Percentiles rank a stretch among this genome's conserved stretches.
phyloP scores from a whole-genome alignment of 1,284 basidiomycete genomes.

The Ustilago tritici region DNA sequence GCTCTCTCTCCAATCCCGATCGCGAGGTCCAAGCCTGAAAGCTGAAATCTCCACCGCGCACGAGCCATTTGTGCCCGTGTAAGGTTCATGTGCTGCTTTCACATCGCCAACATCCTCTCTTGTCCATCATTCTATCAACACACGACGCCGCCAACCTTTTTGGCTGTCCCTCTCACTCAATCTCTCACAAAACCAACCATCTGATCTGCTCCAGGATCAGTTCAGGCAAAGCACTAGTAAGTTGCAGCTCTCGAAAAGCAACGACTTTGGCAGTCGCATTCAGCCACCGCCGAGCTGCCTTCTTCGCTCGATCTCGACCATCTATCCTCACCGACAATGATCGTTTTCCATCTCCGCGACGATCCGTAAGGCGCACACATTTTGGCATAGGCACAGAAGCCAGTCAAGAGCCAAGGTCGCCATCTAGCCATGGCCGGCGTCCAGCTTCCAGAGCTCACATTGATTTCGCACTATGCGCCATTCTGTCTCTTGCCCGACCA shows the following conservation, averaged over 20 bases:
- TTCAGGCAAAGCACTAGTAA: not conserved
- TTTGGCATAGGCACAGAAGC: not conserved
- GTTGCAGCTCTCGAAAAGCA: not conserved
- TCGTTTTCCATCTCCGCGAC: not conserved
- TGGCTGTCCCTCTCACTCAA: not conserved
- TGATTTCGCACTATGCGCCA: not conserved
- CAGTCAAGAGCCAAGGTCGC: not conserved
- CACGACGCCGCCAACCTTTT: not conserved
- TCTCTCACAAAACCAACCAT: not conserved
- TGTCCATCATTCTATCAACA: not conserved
- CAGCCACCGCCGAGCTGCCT: not conserved
- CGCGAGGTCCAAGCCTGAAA: constrained; percentile 5
- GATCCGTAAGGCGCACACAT: not conserved
- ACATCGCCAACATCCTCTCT: not conserved
- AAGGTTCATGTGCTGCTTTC: not conserved
- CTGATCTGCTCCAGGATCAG: not conserved
- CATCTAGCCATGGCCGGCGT: not conserved
- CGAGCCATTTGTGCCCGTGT: constrained; percentile 1
- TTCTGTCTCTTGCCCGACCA: not conserved
- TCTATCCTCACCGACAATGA: not conserved
- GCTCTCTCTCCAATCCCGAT: constrained; percentile 1
- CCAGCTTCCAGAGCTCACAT: not conserved
- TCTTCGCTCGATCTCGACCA: not conserved
- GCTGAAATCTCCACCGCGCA: constrained; percentile 3
- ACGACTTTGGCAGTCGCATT: not conserved